Evolutionary conservation across 2,329 filamentous ascomycete genomes (phyloP).

Genomic region (Xylariales sp.): DNA sequence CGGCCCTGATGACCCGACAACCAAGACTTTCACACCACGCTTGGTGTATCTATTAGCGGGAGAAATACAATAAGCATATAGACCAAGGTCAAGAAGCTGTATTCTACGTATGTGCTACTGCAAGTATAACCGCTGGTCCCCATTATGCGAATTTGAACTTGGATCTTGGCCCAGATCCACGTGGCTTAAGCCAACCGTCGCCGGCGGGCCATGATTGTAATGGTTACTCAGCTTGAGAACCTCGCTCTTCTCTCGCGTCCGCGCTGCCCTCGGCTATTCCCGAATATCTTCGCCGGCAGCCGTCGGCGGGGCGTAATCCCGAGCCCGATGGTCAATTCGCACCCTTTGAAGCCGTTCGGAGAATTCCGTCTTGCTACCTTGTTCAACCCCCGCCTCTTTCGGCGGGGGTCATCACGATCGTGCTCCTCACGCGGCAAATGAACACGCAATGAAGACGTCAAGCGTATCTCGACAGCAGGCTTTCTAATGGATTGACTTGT

Average conservation of each 20-base stretch:
- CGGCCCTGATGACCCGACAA: background rate
- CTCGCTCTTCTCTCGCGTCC: background rate
- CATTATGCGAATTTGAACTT: background rate
- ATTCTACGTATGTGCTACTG: background rate
- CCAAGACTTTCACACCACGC: background rate
- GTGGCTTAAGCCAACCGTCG: too few species aligned
- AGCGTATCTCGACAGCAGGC: too few species aligned
- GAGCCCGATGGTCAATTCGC: background rate
- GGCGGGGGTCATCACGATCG: too few species aligned
- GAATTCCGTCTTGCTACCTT: background rate
- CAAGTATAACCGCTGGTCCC: background rate
- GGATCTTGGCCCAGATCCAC: background rate
- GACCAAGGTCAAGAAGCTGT: background rate
- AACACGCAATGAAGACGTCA: too few species aligned
- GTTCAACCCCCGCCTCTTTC: too few species aligned
- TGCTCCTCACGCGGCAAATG: too few species aligned
- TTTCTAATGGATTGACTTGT: too few species aligned
- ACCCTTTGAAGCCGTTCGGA: background rate
- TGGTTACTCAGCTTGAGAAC: background rate
- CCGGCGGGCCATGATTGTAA: background rate
- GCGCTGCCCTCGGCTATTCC: background rate
- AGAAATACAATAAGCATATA: background rate
- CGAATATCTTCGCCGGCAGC: background rate
- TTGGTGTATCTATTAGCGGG: background rate
- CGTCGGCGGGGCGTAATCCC: background rate